Percentiles rank a stretch among this genome's conserved stretches.
These are phyloP conservation scores for Polygonum aviculare DNA, from an alignment of 148 eudicot species.

Conservation along the genomic window DNA sequence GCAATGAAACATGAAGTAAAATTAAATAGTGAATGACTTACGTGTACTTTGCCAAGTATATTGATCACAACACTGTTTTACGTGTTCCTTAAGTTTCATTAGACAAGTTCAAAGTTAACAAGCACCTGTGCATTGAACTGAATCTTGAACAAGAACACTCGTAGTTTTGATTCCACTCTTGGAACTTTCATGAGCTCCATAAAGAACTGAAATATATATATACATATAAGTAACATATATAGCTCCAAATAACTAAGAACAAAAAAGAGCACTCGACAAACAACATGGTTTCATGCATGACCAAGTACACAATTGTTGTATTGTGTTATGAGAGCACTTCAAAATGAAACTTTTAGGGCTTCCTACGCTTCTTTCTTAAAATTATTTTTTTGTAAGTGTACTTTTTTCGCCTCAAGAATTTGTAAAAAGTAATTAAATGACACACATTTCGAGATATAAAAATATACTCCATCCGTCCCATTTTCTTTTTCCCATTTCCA, in stretches of 20 bases:
- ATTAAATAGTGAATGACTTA: not conserved
- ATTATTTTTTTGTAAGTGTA: too few species aligned
- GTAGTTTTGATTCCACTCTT: conserved; percentile 82
- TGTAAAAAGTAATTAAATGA: too few species aligned
- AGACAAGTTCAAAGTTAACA: conserved; percentile 12
- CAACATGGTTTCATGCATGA: not conserved
- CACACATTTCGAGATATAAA: too few species aligned
- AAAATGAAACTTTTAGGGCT: not conserved
- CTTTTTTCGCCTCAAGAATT: too few species aligned
- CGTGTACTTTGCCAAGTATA: not conserved
- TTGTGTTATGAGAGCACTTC: not conserved
- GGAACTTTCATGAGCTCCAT: conserved; percentile 98
- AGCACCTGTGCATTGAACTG: conserved; percentile 84
- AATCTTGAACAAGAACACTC: conserved; percentile 92
- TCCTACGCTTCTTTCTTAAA: too few species aligned
- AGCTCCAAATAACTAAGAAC: not conserved
- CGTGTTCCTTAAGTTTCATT: not conserved
- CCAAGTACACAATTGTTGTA: not conserved
- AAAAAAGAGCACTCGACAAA: not conserved
- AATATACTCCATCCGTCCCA: too few species aligned
- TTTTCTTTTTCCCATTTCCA: too few species aligned
- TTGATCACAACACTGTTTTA: not conserved
- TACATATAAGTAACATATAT: conserved; percentile 1
- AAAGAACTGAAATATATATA: conserved; percentile 51
- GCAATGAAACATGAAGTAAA: conserved; percentile 16